Conservation (phyloP, 2,329 filamentous ascomycete species). For the Exophiala oligosperma region DNA sequence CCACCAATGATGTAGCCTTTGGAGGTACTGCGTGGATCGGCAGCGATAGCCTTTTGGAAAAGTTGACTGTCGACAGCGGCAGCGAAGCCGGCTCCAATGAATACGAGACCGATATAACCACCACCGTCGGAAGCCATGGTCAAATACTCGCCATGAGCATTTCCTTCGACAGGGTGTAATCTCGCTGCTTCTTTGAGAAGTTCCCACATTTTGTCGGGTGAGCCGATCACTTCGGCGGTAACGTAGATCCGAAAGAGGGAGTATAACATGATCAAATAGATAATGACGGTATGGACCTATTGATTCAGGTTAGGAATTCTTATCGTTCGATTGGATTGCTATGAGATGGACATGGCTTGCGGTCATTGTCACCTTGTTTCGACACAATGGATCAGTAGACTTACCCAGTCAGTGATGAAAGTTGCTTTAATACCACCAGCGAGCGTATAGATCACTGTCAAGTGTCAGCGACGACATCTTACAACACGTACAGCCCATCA, state of each 20-base stretch:
- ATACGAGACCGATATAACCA: conserved; percentile 86
- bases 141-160: conserved; percentile 77
- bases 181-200: conserved; percentile 67
- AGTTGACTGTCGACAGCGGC: conserved; percentile 82
- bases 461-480: background rate
- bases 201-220: conserved; percentile 69
- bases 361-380: background rate
- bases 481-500: too few species aligned
- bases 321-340: background rate
- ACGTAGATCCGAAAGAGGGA: conserved; percentile 63
- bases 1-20: conserved; percentile 42
- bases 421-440: conserved; percentile 59
- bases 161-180: conserved; percentile 73
- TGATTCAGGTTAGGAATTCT: background rate
- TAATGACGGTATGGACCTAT: conserved; percentile 25
- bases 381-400: background rate
- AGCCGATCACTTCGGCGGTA: conserved; percentile 68
- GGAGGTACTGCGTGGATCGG: conserved; percentile 37
- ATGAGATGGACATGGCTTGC: too few species aligned
- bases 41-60: conserved; percentile 60
- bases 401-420: conserved; percentile 72
- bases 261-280: conserved; percentile 76
- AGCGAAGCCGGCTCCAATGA: conserved; percentile 75
- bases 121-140: conserved; percentile 81
- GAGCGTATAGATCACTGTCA: conserved; percentile 66